Evolutionary conservation across 257 asterid species (phyloP).

Genomic region (Salvia splendens): DNA sequence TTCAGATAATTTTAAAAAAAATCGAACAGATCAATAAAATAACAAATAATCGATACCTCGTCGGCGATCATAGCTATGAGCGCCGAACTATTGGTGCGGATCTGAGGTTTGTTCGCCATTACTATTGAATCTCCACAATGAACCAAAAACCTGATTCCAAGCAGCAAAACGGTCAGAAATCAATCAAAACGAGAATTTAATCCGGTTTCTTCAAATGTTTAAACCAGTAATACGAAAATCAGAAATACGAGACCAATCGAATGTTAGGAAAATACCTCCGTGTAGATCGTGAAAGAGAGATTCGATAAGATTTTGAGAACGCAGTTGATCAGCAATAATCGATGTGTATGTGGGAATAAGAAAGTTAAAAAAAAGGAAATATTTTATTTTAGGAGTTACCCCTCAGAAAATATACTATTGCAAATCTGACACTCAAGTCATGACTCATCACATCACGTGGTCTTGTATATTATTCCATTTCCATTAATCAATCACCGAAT

Average conservation of each 20-base stretch:
- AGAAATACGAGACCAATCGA: neutral
- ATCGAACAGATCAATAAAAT: neutral
- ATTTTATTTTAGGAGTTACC: neutral
- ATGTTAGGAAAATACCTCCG: constrained; percentile 3
- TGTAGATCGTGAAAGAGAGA: constrained; percentile 25
- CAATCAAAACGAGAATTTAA: constrained; percentile 17
- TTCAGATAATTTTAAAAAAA: neutral
- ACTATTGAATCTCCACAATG: constrained; percentile 11
- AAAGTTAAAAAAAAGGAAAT: neutral
- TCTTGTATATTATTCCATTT: too few species aligned
- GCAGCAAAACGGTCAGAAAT: neutral
- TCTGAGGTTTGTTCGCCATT: constrained; percentile 85
- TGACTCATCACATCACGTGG: too few species aligned
- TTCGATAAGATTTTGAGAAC: constrained; percentile 3
- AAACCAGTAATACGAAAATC: neutral
- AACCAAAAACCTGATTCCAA: constrained; percentile 29
- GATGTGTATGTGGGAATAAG: neutral
- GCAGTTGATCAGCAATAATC: constrained; percentile 20
- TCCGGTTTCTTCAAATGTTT: neutral
- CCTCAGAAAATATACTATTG: neutral
- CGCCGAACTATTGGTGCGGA: constrained; percentile 80
- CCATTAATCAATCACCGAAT: too few species aligned
- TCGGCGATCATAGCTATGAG: constrained; percentile 95
- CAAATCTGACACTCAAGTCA: neutral
- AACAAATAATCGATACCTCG: constrained; percentile 54